Conservation (phyloP, 2,329 filamentous ascomycete genomes). For the Colletotrichum theobromicola region DNA sequence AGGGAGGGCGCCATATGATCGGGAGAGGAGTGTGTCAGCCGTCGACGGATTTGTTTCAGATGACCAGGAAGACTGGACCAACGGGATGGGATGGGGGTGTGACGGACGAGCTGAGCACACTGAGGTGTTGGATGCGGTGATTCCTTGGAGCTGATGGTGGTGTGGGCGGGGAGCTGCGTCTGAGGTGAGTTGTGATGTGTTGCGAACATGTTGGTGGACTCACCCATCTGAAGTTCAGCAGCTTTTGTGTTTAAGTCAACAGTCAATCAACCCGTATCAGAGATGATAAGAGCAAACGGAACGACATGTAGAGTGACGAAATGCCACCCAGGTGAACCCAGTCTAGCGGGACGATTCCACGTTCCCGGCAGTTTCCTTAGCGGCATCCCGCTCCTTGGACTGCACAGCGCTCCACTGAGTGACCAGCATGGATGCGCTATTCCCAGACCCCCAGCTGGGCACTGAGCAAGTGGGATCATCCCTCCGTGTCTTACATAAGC, state of each 20-base stretch:
- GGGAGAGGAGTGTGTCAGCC: constrained; percentile 14
- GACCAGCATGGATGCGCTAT: not conserved
- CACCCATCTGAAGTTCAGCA: not conserved
- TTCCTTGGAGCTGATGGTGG: not conserved
- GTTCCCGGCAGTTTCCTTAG: not conserved
- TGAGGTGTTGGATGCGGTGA: not conserved
- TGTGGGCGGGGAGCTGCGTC: not conserved
- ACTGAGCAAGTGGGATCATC: not conserved
- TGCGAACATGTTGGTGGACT: not conserved
- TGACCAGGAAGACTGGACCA: constrained; percentile 13
- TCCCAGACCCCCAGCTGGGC: not conserved
- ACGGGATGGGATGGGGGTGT: not conserved
- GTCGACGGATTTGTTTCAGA: constrained; percentile 20
- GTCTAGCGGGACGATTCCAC: not conserved
- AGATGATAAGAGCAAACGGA: not conserved
- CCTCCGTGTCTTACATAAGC: not conserved
- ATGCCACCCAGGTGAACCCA: not conserved
- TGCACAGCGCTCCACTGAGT: not conserved
- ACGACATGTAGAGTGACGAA: not conserved
- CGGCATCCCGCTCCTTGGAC: not conserved
- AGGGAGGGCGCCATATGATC: not conserved
- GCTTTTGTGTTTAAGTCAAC: not conserved
- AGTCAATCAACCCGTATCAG: not conserved
- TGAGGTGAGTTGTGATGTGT: not conserved
- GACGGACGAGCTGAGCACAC: not conserved